Evolutionary conservation across 768 basidiomycete species (phyloP).

Genomic region (Holtermanniella nyarrowii): DNA sequence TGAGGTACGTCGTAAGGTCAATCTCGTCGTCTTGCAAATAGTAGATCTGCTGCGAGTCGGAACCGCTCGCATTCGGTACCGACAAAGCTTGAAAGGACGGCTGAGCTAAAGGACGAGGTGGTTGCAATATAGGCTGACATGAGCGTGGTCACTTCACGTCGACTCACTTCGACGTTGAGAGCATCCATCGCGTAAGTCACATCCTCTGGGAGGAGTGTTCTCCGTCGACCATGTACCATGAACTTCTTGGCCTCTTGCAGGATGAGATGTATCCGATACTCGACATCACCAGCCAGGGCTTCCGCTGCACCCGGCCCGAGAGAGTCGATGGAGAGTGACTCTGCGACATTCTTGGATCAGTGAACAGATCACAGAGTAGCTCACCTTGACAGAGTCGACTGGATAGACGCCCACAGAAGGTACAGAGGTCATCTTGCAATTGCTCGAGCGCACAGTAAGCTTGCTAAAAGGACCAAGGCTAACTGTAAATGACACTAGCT

Average conservation of each 20-base stretch:
- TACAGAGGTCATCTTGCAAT: not conserved
- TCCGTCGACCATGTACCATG: constrained; percentile 86
- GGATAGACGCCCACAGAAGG: not conserved
- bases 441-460: not conserved
- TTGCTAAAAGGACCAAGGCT: not conserved
- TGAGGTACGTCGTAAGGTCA: constrained; percentile 81
- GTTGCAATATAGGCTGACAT: constrained; percentile 63
- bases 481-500: not conserved
- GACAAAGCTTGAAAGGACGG: constrained; percentile 41
- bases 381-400: not conserved
- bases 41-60: constrained; percentile 48
- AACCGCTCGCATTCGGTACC: constrained; percentile 12
- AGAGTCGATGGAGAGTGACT: constrained; percentile 64
- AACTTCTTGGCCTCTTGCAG: constrained; percentile 88
- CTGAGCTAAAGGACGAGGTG: constrained; percentile 55
- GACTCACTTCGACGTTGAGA: constrained; percentile 68
- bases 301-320: constrained; percentile 70
- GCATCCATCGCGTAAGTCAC: constrained; percentile 88
- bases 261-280: constrained; percentile 90
- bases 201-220: constrained; percentile 79
- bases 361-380: not conserved
- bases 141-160: not conserved
- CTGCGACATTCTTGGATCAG: constrained; percentile 67
- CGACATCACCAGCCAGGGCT: constrained; percentile 86
- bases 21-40: constrained; percentile 96